A percentile compares a stretch with the other conserved stretches of the same genome.
Conservation (phyloP, 805 yeast species). For the Candida sonorensis region DNA sequence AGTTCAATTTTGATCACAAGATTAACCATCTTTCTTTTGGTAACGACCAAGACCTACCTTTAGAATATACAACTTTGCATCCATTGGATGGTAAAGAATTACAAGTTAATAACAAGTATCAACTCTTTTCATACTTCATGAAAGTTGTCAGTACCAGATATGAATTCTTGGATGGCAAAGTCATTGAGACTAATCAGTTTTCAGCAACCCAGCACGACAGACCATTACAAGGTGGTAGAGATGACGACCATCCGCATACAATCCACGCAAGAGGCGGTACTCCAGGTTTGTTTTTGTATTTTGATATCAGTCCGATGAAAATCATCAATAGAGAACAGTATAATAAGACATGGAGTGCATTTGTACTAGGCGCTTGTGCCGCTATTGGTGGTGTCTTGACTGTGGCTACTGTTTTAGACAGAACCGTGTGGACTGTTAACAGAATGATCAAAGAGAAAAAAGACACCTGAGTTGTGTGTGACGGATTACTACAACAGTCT, state of each 20-base stretch:
- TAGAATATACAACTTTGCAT: constrained; percentile 40
- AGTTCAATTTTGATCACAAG: constrained; percentile 68
- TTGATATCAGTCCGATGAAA: constrained; percentile 90
- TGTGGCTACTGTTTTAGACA: constrained; percentile 83
- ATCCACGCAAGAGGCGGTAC: constrained; percentile 77
- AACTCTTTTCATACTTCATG: constrained; percentile 68
- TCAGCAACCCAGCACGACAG: constrained; percentile 84
- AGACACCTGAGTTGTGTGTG: constrained; percentile 27
- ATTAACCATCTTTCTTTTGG: constrained; percentile 86
- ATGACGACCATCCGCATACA: constrained; percentile 86
- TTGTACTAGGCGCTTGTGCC: constrained; percentile 74
- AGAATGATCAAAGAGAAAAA: constrained; percentile 65
- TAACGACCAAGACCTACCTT: constrained; percentile 29
- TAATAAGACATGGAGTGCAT: constrained; percentile 75
- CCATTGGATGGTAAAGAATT: constrained; percentile 58
- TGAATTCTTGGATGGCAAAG: constrained; percentile 51
- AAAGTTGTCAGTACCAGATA: constrained; percentile 88
- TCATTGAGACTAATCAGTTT: constrained; percentile 80
- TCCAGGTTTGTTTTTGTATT: constrained; percentile 82
- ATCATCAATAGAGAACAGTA: constrained; percentile 77
- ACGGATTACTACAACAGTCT: no score
- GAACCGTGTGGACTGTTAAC: constrained; percentile 85
- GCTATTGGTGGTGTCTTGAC: constrained; percentile 92
- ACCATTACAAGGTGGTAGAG: constrained; percentile 80
- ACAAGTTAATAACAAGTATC: constrained; percentile 42